Evolutionary conservation across 495 filamentous ascomycete species (phyloP).

Genomic region (Massariosphaeria phaeospora): DNA sequence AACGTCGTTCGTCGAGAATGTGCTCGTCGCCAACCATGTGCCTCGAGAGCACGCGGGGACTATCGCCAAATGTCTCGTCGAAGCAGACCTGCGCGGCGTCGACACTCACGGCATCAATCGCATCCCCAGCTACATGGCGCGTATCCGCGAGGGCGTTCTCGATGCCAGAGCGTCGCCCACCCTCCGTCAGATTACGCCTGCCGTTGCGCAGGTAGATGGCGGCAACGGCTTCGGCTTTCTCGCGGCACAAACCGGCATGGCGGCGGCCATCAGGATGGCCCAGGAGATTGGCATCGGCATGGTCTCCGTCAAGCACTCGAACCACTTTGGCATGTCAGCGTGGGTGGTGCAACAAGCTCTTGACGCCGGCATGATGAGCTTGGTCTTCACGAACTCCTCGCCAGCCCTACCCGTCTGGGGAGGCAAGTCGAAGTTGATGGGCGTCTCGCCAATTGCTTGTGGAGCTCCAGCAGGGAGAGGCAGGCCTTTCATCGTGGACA

Average conservation of each 20-base stretch:
- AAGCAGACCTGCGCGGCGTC: constrained; percentile 70
- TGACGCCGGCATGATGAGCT: constrained; percentile 64
- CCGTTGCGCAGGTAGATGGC: constrained; percentile 62
- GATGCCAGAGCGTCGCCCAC: constrained; percentile 54
- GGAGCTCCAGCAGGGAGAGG: constrained; percentile 60
- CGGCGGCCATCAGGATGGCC: constrained; percentile 59
- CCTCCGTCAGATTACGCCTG: constrained; percentile 57
- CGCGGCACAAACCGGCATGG: constrained; percentile 59
- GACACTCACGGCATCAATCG: constrained; percentile 76
- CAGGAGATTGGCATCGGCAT: constrained; percentile 64
- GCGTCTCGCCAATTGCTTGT: constrained; percentile 72
- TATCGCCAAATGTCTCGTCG: constrained; percentile 59
- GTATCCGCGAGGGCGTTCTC: constrained; percentile 61
- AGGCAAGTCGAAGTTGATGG: constrained; percentile 61
- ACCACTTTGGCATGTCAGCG: constrained; percentile 77
- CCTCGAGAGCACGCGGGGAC: constrained; percentile 51
- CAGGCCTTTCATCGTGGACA: constrained; percentile 66
- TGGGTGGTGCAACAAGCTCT: constrained; percentile 73
- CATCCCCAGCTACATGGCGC: constrained; percentile 68
- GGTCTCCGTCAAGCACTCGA: constrained; percentile 65
- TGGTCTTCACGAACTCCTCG: constrained; percentile 76
- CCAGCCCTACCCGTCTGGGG: constrained; percentile 72
- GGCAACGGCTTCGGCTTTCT: constrained; percentile 73
- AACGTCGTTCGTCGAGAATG: constrained; percentile 42
- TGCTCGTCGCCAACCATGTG: constrained; percentile 57